Evolutionary conservation across 2,329 filamentous ascomycete genomes (phyloP).

Genomic region (Aspergillus thermomutatus): DNA sequence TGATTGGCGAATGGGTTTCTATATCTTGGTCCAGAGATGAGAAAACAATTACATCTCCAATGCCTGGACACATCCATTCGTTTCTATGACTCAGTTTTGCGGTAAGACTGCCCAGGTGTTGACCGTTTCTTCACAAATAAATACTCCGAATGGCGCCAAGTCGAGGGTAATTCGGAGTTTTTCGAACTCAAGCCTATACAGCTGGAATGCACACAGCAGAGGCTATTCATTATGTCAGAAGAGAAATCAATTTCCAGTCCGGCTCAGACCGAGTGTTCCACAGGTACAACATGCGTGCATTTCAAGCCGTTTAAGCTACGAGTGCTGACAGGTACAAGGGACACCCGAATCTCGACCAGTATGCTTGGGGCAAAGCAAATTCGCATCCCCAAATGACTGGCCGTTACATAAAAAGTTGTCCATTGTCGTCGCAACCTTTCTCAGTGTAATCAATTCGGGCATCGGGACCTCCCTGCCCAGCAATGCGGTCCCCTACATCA

Average conservation of each 20-base stretch:
- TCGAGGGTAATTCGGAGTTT: not conserved
- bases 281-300: not conserved
- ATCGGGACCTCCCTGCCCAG: constrained; percentile 38
- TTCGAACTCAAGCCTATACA: not conserved
- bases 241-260: not conserved
- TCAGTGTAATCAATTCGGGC: constrained; percentile 37
- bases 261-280: not conserved
- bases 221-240: not conserved
- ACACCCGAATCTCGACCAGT: not conserved
- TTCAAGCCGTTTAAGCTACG: not conserved
- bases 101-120: not conserved
- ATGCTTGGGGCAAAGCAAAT: not conserved
- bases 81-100: not conserved
- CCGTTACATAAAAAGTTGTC: constrained; percentile 24
- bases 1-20: not conserved
- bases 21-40: not conserved
- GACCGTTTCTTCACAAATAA: not conserved
- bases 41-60: not conserved
- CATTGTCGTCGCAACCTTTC: constrained; percentile 22
- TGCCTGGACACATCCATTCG: not conserved
- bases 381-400: not conserved
- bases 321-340: not conserved
- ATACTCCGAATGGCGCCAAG: not conserved
- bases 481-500: constrained; percentile 36
- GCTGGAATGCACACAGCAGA: not conserved